Base-by-base conservation (phyloP, 345 rosid genomes). In the Ceriops zippeliana region DNA sequence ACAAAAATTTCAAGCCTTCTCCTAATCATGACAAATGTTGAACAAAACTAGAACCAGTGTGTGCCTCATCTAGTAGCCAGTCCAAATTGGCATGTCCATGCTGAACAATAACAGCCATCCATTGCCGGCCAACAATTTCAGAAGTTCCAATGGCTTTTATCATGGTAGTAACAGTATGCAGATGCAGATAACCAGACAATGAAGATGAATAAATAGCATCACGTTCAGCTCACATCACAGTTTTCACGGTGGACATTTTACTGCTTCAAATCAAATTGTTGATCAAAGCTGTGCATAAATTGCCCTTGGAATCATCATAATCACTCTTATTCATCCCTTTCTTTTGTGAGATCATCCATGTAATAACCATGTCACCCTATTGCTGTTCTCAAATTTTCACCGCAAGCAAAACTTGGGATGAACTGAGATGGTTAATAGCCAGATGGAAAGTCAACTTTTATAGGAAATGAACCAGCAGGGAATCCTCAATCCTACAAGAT, bases 51-150 rank as follows among this genome's bases (percentile, higher is more conserved):
- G 4, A n/a, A 31, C 9, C 17, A 46, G 5, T 26, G 31, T 67
- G 67, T 64, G 71, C 80, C 80, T 76, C 58, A 7, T 66, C 61
- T 11, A 76, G 61, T 52, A 34, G 37, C 37, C 4, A 34, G 7
- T 34, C 37, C 37, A 34, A 51, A 51, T 5, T 13, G 54, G 21
- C 21, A 13, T 51, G 54, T 51, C 17, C 31, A 30, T 30, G 4
- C 4, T 30, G 31, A 30, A 30, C 31, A 30, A 30, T 30, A 24
- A 24, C 26, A 30, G 31, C 31, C 31, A 30, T 30, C 3, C 31
- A 30, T 30, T 30, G 31, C 31, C 4, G 31, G 31, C 2, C 4
- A 30, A 30, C 31, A 30, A 30, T 30, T 30, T 4, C 31, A 30
- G 31, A 30, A 30, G 31, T 1, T 30, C 31, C 54, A 51, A 34